Percentiles rank a stretch among this genome's conserved stretches.
These are phyloP conservation scores for Clavulina sp. DNA, from an alignment of 768 basidiomycete genomes.

Conservation along the genomic window DNA sequence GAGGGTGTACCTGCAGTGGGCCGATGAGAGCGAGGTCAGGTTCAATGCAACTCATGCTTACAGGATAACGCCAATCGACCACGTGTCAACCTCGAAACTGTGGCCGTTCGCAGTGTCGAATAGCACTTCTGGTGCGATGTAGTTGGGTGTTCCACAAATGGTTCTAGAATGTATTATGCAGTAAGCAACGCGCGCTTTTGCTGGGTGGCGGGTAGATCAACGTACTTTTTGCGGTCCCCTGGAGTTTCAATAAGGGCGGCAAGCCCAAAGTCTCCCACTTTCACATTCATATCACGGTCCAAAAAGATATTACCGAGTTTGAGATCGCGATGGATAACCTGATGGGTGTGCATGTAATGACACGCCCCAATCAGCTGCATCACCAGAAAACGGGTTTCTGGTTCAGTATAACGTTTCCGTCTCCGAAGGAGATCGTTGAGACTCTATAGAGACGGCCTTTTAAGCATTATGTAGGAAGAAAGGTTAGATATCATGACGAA, in stretches of 20 bases:
- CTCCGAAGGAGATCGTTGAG: slow-evolving; percentile 75
- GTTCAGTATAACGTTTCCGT: slow-evolving; percentile 75
- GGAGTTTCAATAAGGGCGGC: slow-evolving; percentile 93
- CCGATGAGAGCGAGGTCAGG: not conserved
- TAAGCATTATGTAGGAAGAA: slow-evolving; percentile 1
- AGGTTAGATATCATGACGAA: slow-evolving; percentile 15
- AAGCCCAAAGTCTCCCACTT: slow-evolving; percentile 94
- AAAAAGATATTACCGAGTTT: slow-evolving; percentile 93
- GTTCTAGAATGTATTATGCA: slow-evolving; percentile 27
- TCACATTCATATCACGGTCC: slow-evolving; percentile 81
- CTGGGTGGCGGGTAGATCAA: not conserved
- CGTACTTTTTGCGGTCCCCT: slow-evolving; percentile 84
- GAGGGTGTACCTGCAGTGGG: slow-evolving; percentile 49
- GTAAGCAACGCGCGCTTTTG: not conserved
- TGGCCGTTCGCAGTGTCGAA: slow-evolving; percentile 93
- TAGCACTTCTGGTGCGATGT: slow-evolving; percentile 94
- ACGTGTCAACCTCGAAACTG: slow-evolving; percentile 96
- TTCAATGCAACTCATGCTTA: slow-evolving; percentile 15
- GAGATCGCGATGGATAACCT: slow-evolving; percentile 94
- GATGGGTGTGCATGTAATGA: slow-evolving; percentile 92
- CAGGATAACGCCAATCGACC: slow-evolving; percentile 93
- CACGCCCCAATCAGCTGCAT: slow-evolving; percentile 91
- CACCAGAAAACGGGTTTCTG: slow-evolving; percentile 83
- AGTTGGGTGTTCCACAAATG: slow-evolving; percentile 96
- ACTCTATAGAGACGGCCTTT: slow-evolving; percentile 10